A percentile compares a stretch with the other conserved stretches of the same genome.
Conservation (phyloP, 169 alveolate species). For the Ichthyophthirius multifiliis region DNA sequence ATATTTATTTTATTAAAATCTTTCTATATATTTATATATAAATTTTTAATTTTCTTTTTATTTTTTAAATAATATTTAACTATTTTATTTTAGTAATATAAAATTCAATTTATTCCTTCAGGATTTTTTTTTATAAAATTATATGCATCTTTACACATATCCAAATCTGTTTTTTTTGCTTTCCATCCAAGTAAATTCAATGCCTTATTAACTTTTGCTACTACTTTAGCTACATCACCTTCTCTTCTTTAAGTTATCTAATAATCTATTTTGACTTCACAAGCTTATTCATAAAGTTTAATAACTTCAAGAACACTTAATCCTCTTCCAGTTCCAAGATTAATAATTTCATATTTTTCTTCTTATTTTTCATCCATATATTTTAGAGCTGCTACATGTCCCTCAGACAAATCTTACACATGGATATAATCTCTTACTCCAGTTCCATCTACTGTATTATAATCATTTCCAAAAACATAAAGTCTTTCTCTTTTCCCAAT, state of each 20-base stretch:
- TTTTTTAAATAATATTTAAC: too few relatives aligned
- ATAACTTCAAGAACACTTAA: slow-evolving; percentile 85
- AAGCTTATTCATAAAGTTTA: slow-evolving; percentile 80
- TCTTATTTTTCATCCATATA: slow-evolving; percentile 42
- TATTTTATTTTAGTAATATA: too few relatives aligned
- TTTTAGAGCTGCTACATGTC: slow-evolving; percentile 89
- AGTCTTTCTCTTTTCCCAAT: slow-evolving; percentile 63
- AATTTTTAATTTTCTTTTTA: too few relatives aligned
- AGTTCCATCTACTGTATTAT: slow-evolving; percentile 91
- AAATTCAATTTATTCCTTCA: slow-evolving; percentile 23
- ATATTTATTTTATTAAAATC: too few relatives aligned
- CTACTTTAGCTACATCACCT: slow-evolving; percentile 89
- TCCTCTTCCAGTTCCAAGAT: slow-evolving; percentile 92
- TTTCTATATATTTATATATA: too few relatives aligned
- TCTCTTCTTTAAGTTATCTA: slow-evolving; percentile 79
- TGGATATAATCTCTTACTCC: slow-evolving; percentile 94
- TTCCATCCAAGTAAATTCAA: slow-evolving; percentile 84
- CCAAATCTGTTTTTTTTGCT: slow-evolving; percentile 47
- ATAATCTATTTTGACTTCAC: slow-evolving; percentile 67
- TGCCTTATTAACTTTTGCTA: slow-evolving; percentile 90
- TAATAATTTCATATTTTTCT: slow-evolving; percentile 66
- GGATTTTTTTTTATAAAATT: slow-evolving; percentile 61
- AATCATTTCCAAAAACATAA: slow-evolving; percentile 90
- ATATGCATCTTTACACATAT: slow-evolving; percentile 65
- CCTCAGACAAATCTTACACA: slow-evolving; percentile 93